Percentiles rank a stretch among this genome's conserved stretches.
These are phyloP conservation scores for Forsythia suspensa DNA, from an alignment of 257 asterid species.

Conservation along the genomic window DNA sequence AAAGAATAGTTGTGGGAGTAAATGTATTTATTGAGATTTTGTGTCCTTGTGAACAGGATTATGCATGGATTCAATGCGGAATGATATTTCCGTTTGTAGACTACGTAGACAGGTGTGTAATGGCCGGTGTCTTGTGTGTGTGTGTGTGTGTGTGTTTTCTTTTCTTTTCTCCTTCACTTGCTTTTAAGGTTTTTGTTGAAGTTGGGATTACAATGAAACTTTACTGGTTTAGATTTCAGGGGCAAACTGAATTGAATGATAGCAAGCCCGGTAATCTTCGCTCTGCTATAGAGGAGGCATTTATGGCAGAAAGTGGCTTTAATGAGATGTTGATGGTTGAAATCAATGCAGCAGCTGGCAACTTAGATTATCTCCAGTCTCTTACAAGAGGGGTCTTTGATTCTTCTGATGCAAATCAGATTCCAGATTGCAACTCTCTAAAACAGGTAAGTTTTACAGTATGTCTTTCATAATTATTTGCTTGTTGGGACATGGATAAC, in stretches of 20 bases:
- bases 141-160: too few species aligned
- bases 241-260: constrained; percentile 79
- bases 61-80: constrained; percentile 87
- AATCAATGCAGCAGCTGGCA: constrained; percentile 91
- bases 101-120: constrained; percentile 76
- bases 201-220: constrained; percentile 27
- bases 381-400: constrained; percentile 65
- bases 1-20: constrained; percentile 1
- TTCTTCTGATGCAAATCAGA: constrained; percentile 60
- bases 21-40: constrained; percentile 29
- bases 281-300: constrained; percentile 97
- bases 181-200: constrained; percentile 19
- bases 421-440: constrained; percentile 52
- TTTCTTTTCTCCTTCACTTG: background rate
- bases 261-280: constrained; percentile 74
- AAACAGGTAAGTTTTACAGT: constrained; percentile 49
- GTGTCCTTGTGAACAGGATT: constrained; percentile 68
- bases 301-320: constrained; percentile 84
- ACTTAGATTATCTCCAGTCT: constrained; percentile 65
- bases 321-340: constrained; percentile 92
- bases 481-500: constrained; percentile 3
- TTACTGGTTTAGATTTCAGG: constrained; percentile 79
- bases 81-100: constrained; percentile 89
- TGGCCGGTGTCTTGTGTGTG: constrained; percentile 23
- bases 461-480: constrained; percentile 5